These are phyloP conservation scores for Solanum tarapatanum DNA, from an alignment of 257 asterid species.

Conservation along the genomic window DNA sequence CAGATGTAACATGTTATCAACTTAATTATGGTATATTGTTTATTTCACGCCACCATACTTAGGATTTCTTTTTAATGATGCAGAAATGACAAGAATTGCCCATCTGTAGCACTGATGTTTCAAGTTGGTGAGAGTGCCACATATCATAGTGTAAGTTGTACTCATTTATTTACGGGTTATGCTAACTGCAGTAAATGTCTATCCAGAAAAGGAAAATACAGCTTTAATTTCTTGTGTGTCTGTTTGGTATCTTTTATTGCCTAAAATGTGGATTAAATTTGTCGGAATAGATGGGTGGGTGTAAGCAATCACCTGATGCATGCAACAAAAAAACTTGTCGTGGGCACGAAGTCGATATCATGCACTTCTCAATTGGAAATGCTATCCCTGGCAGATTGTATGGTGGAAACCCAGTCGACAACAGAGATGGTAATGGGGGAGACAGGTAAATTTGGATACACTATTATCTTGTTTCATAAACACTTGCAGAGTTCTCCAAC, in stretches of 20 bases:
- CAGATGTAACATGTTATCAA: not conserved
- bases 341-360: conserved; percentile 79
- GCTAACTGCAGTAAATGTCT: not conserved
- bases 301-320: conserved; percentile 52
- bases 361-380: conserved; percentile 80
- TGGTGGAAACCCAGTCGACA: conserved; percentile 38
- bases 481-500: not conserved
- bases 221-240: not conserved
- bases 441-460: conserved; percentile 30
- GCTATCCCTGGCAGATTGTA: conserved; percentile 86
- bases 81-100: conserved; percentile 61
- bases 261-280: conserved; percentile 10
- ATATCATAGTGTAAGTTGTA: conserved; percentile 50
- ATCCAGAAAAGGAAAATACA: not conserved
- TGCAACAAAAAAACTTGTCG: conserved; percentile 64
- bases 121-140: conserved; percentile 80
- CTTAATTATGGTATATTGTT: not conserved
- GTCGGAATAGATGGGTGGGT: conserved; percentile 74
- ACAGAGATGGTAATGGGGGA: conserved; percentile 34
- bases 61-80: conserved; percentile 12
- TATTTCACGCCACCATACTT: not conserved
- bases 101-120: conserved; percentile 79
- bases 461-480: not conserved
- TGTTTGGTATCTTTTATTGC: not conserved
- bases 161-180: not conserved